These are phyloP conservation scores for Jamesozyma piceae DNA, from an alignment of 805 yeast genomes.

Conservation along the genomic window DNA sequence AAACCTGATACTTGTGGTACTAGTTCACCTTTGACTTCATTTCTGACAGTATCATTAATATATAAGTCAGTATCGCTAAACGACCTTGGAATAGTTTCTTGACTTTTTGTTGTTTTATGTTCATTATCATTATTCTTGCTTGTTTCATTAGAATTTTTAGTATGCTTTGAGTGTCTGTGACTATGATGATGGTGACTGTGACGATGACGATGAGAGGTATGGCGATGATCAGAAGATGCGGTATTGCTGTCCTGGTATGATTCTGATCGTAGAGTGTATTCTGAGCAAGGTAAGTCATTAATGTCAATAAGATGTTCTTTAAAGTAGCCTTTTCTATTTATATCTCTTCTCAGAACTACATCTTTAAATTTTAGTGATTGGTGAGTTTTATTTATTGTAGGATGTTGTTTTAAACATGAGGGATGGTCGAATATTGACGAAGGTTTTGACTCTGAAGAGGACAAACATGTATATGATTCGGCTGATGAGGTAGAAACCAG, in stretches of 20 bases:
- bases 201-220: background rate
- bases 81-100: background rate
- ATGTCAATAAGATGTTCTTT: constrained; percentile 13
- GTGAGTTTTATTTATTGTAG: background rate
- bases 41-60: too few relatives aligned
- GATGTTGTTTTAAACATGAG: background rate
- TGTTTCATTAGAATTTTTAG: background rate
- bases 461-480: background rate
- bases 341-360: constrained; percentile 17
- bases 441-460: too few relatives aligned
- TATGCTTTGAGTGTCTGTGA: background rate
- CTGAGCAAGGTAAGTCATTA: constrained; percentile 8
- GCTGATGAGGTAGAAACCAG: background rate
- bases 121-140: background rate
- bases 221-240: background rate
- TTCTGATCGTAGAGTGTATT: background rate
- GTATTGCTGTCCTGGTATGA: background rate
- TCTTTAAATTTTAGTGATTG: constrained; percentile 13
- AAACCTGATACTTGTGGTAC: too few relatives aligned
- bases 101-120: background rate
- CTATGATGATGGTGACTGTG: background rate
- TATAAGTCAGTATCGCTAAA: background rate
- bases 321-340: constrained; percentile 13
- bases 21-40: too few relatives aligned
- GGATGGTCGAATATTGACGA: background rate